Evolutionary conservation across 306 rosid genomes (phyloP), one percentile per base, ranked within the genome.

Genomic region (Cicer arietinum): DNA sequence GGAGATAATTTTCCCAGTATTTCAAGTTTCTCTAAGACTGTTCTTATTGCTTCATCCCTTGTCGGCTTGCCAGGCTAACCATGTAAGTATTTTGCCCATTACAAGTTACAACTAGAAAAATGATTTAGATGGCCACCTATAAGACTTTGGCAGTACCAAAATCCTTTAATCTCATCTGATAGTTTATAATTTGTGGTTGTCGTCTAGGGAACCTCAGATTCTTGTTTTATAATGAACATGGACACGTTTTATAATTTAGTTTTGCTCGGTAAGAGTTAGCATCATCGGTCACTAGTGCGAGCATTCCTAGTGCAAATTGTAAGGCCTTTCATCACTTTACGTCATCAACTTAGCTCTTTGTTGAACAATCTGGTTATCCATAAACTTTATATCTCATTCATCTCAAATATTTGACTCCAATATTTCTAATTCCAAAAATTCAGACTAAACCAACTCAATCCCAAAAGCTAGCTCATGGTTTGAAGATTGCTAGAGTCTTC

Each of bases 111-210:
- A 54, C 60, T 54, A 54, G 8, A 54, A 8, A 51, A 54, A 51
- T 16, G 25, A 18, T 7, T 54, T 54, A 18, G 30, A 53, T 3
- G 1, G 60, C 12, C 60, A 54, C 60, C 60, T 18, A 54, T 17
- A 54, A 54, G 60, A 54, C 60, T 53, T 17, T 11, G 60, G 35
- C 18, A 54, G 60, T 43, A 54, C 9, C 60, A 17, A 54, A 54
- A 17, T 54, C 12, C 10, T 8, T 18, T 54, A 17, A 14, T 54
- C 12, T 54, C 60, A 17, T 17, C 60, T 18, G 60, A 54, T 54
- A 54, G 60, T 54, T 3, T 18, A 54, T 8, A 54, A 54, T 17
- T 10, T 54, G 60, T 17, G 60, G 35, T 17, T 54, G 30, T 54
- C 2, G 35, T 54, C 60, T 16, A 54, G 60, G 12, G 9, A 12